Evolutionary conservation across 129 eudicot genomes (phyloP).

Genomic region (Oenanthe sinensis): DNA sequence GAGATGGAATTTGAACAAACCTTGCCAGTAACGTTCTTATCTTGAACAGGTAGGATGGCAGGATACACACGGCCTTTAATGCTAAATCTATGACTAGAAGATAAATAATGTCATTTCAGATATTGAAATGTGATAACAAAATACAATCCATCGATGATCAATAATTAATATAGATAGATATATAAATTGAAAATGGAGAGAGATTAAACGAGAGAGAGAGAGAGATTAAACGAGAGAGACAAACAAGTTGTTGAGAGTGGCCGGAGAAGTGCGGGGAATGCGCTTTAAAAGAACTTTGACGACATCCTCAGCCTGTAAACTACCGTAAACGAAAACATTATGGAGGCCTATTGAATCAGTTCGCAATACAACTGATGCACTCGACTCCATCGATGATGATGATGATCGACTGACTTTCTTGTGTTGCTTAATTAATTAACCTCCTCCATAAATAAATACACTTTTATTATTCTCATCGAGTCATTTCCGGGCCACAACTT

Average conservation of each 20-base stretch:
- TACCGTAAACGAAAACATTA: constrained; percentile 83
- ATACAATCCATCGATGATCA: no score
- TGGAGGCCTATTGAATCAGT: constrained; percentile 11
- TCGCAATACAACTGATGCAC: not conserved
- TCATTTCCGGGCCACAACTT: no score
- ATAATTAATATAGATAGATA: no score
- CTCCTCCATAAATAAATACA: no score
- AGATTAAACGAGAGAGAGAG: not conserved
- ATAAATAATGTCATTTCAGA: constrained; percentile 3
- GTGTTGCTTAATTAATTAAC: no score
- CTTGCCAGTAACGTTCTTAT: constrained; percentile 65
- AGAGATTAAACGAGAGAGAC: constrained; percentile 16
- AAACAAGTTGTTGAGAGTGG: constrained; percentile 57
- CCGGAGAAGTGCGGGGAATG: constrained; percentile 61
- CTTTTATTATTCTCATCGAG: no score
- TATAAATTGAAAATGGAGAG: no score
- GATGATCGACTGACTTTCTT: no score
- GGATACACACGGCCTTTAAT: constrained; percentile 85
- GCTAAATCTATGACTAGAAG: constrained; percentile 76
- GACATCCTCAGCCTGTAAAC: constrained; percentile 76
- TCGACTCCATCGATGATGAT: not conserved
- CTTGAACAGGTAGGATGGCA: constrained; percentile 68
- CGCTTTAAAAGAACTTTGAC: constrained; percentile 65
- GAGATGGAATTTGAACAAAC: constrained; percentile 29
- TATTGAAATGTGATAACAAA: no score